Base-by-base conservation (phyloP, 1,284 basidiomycete species). In the Apiotrichum mycotoxinovorans region DNA sequence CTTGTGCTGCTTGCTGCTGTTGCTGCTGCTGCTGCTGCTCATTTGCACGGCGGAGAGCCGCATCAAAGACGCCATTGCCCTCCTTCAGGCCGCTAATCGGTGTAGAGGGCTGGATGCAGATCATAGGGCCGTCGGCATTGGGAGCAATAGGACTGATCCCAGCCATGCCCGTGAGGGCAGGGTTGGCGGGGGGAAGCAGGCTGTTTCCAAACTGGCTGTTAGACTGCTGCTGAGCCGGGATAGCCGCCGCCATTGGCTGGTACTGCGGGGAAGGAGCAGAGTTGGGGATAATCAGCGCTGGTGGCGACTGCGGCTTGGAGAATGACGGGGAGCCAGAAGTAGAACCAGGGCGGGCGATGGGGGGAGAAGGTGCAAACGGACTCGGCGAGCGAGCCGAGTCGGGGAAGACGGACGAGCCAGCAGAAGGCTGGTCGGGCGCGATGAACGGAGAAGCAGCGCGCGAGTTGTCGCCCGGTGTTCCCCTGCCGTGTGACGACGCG, bases 31-130 rank as follows among this genome's bases (percentile, higher is more conserved):
- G 54, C 8, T 57, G 42, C 33, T 48, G 57, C 17, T 27, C 38
- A 22, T 59, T 53, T 12, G 67, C 71, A 11, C 69, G 66, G 35
- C 71, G 64, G 4, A 75, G 59, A 4, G 71, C 73, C 20, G 66
- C 68, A 46, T 76, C 76, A 56, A 74, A 78, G 4, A 76, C 59
- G 1, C 76, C 74, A 44, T 68, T 54, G 9, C 67, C 68, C 26
- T 75, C 75, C 45, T 71, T 73, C 46, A 76, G 47, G 10, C 73
- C 76, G 42, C 71, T 74, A 45, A 76, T 77, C 1, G 77, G 77
- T 12, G 77, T 78, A 52, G 73, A 76, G 1, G 77, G 77, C 52
- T 77, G 75, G n/a, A 78, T 72, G 50, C 68, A 73, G 61, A 78
- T 78, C 68, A 73, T 73, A 8, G 76, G 77, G 3, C 75, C 75